Evolutionary conservation across 2,329 filamentous ascomycete genomes (phyloP), one percentile per base, ranked within the genome.

Genomic region (Sordariomycetes sp.): DNA sequence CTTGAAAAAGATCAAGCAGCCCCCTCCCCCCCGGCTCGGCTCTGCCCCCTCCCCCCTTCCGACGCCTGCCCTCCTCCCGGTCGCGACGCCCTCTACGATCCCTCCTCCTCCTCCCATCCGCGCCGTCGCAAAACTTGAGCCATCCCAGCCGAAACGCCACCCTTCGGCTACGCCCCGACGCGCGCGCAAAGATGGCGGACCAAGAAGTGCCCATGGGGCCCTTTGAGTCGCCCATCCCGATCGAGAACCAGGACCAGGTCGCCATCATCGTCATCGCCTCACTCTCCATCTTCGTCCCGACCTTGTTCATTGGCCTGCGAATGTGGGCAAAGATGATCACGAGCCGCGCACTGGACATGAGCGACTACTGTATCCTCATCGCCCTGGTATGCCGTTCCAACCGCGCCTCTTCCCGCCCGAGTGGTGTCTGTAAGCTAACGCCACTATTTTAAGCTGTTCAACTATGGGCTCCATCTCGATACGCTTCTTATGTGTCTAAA

Each of bases 401-500:
- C 15, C 13, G 39, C 17, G 10, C 6, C n/a, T 17, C 39, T 32
- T 3, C 28, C 8, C 4, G 28, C 28, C 28, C 28, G 28, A 32
- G 39, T n/a, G n/a, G 39, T n/a, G 17, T n/a, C 39, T n/a, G 2
- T 17, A 7, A n/a, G 13, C 39, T 45, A 45, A 45, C 39, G 39
- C 2, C 15, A n/a, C 6, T 45, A 5, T 6, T 25, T 48, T 5
- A 2, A 59, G 55, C 25, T 59, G 12, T 59, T 59, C 52, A 59
- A 59, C 20, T 57, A 36, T 28, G 58, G 55, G 36, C 52, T 59
- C 2, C 55, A 57, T 20, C n/a, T 56, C 58, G 58, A 59, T 17
- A 53, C 50, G 17, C 52, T 28, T 15, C 34, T 57, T 17, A 57
- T 59, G 55, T 55, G 57, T 10, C 28, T 53, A 15, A 55, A 57